phyloP scores from a whole-genome alignment of 352 stramenopile genomes.

The Globisporangium paddicum region DNA sequence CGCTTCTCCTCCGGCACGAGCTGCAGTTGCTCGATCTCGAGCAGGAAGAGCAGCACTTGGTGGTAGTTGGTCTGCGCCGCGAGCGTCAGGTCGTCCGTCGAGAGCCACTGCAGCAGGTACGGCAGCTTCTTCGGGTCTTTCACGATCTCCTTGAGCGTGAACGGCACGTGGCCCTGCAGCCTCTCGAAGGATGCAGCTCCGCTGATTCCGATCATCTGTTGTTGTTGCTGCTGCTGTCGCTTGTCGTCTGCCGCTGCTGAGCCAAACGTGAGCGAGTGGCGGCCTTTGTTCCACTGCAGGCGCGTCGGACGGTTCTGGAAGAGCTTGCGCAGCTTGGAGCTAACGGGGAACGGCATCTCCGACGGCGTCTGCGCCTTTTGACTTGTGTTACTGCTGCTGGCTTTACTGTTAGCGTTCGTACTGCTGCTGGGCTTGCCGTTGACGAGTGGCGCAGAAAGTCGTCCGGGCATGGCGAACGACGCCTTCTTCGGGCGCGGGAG shows the following conservation, averaged over 20 bases:
- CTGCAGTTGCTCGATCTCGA: slow-evolving; percentile 80
- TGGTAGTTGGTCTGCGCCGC: slow-evolving; percentile 55
- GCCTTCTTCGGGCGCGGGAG: slow-evolving; percentile 23
- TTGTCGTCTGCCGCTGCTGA: slow-evolving; percentile 1
- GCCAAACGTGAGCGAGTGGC: slow-evolving; percentile 3
- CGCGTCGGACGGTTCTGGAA: slow-evolving; percentile 50
- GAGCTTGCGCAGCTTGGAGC: slow-evolving; percentile 68
- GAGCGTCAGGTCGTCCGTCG: slow-evolving; percentile 31
- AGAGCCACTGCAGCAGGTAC: slow-evolving; percentile 77
- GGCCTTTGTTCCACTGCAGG: slow-evolving; percentile 46
- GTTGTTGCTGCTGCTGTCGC: slow-evolving; percentile 40
- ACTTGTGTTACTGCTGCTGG: not conserved
- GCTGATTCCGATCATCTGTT: slow-evolving; percentile 43
- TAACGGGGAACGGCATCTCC: slow-evolving; percentile 53
- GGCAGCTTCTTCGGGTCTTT: slow-evolving; percentile 85
- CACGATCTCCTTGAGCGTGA: slow-evolving; percentile 81
- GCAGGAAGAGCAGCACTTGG: slow-evolving; percentile 79
- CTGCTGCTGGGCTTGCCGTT: not conserved
- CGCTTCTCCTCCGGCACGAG: slow-evolving; percentile 61
- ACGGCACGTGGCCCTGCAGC: slow-evolving; percentile 73
- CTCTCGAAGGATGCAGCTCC: slow-evolving; percentile 62
- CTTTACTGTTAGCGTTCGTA: not conserved
- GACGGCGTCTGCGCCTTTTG: not conserved
- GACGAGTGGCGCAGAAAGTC: not conserved
- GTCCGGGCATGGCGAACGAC: slow-evolving; percentile 17